Base-by-base conservation (phyloP, 495 filamentous ascomycete species). In the Elaphomyces granulatus region DNA sequence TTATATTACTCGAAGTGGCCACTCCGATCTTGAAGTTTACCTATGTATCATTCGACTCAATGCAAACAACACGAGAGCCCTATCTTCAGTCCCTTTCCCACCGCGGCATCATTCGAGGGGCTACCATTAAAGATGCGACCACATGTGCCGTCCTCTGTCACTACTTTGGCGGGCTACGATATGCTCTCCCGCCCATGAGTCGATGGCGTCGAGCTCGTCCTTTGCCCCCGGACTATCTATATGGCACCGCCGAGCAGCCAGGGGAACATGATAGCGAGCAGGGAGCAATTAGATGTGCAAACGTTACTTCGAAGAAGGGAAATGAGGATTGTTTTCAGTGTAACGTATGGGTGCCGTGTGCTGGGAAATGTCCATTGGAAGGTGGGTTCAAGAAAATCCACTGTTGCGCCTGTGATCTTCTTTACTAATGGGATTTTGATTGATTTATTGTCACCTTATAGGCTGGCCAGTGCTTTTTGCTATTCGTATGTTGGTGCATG, bases 401-500 rank as follows among this genome's bases (percentile, higher is more conserved):
- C n/a, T n/a, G n/a, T n/a, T n/a, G n/a, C n/a, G n/a, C n/a, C n/a
- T n/a, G n/a, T n/a, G n/a, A n/a, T n/a, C n/a, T n/a, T n/a, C n/a
- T n/a, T n/a, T n/a, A n/a, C n/a, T n/a, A n/a, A n/a, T n/a, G n/a
- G n/a, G n/a, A n/a, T n/a, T n/a, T n/a, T n/a, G n/a, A n/a, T n/a
- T 12, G 10, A 37, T 20, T 31, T 21, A 30, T 40, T 9, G 36
- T 44, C 20, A 16, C 1, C 32, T 15, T 48, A n/a, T 16, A 58
- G 55, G 63, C 21, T 67, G 64, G 64, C 64, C 64, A 9, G 60
- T 67, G 8, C 54, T 63, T 16, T 52, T 66, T 41, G 66, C 52
- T 34, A 60, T 67, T 33, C 64, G 63, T 67, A 49, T 37, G 61
- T 58, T 15, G n/a, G n/a, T n/a, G n/a, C n/a, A n/a, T n/a, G n/a